These are phyloP conservation scores for Raddia guianensis DNA, from an alignment of 176 grass and related monocot species.

Conservation along the genomic window DNA sequence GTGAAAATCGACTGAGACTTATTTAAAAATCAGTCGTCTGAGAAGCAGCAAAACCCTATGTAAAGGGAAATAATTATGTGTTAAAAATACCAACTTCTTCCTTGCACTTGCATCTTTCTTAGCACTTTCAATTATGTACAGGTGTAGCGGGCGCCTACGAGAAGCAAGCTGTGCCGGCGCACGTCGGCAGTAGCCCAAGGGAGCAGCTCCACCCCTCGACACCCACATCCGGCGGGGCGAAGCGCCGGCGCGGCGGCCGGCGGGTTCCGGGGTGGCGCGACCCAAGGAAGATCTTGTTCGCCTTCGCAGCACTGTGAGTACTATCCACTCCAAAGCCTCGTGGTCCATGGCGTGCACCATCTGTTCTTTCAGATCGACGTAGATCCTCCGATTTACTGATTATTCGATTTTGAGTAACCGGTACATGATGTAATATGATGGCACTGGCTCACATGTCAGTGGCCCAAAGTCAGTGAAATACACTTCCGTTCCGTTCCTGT, in stretches of 20 bases:
- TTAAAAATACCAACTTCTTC: no score
- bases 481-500: background rate
- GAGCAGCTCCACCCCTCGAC: constrained; percentile 37
- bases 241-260: constrained; percentile 34
- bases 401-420: no score
- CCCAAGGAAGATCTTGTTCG: constrained; percentile 49
- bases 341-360: background rate
- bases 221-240: constrained; percentile 35
- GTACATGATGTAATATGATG: no score
- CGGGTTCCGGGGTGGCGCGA: constrained; percentile 41
- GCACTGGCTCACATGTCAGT: no score
- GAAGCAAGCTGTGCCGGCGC: constrained; percentile 37
- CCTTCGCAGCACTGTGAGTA: constrained; percentile 52
- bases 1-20: no score
- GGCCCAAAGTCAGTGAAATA: no score
- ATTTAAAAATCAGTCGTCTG: no score
- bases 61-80: no score
- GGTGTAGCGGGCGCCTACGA: constrained; percentile 16
- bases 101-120: no score
- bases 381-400: no score
- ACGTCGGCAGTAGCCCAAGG: constrained; percentile 12
- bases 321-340: background rate
- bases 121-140: background rate
- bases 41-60: no score
- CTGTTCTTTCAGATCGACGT: background rate